Conservation (phyloP, 2,329 filamentous ascomycete genomes). For the Colletotrichum eleusines region DNA sequence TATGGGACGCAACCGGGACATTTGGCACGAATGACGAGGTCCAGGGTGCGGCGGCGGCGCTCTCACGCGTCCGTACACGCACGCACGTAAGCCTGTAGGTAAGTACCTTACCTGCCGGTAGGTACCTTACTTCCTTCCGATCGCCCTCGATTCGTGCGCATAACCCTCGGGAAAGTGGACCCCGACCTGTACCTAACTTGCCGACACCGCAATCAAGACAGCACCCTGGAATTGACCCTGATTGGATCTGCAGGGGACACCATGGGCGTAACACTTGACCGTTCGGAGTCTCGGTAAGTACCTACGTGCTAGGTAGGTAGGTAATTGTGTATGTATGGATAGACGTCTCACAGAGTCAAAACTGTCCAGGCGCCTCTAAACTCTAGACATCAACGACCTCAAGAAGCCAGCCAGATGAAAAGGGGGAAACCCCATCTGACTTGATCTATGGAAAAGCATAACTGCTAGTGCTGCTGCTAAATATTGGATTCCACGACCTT, state of each 20-base stretch:
- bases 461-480: not conserved
- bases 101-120: not conserved
- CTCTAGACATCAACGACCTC: not conserved
- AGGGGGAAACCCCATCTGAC: not conserved
- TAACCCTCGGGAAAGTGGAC: conserved; percentile 38
- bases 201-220: conserved; percentile 13
- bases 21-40: conserved; percentile 20
- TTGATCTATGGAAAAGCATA: not conserved
- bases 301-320: too few relatives aligned
- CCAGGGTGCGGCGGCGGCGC: not conserved
- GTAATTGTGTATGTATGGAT: too few relatives aligned
- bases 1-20: not conserved
- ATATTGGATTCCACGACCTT: not conserved
- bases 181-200: conserved; percentile 34
- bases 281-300: not conserved
- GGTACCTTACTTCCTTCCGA: conserved; percentile 11
- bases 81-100: not conserved
- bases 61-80: not conserved
- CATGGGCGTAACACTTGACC: too few relatives aligned
- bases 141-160: conserved; percentile 36
- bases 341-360: not conserved
- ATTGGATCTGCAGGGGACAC: too few relatives aligned
- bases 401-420: not conserved
- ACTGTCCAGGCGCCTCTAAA: conserved; percentile 2
- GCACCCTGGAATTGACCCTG: too few relatives aligned